Percentiles rank a stretch among this genome's conserved stretches.
Evolutionary conservation across 2,329 filamentous ascomycete genomes (phyloP).

Genomic region (Graphium sp.): DNA sequence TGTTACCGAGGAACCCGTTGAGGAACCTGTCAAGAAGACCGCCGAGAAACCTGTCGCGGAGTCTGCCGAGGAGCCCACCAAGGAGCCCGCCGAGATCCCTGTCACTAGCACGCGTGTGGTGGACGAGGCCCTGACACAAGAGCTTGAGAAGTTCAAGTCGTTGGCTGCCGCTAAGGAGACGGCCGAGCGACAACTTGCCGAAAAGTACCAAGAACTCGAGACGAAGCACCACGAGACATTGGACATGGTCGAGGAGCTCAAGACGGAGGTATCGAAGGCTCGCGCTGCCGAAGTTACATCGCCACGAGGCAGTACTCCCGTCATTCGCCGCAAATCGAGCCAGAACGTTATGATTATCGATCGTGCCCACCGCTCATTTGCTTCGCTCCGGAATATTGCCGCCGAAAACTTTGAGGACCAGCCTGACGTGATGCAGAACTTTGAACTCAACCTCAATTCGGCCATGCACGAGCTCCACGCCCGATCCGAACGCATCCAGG

Average conservation of each 20-base stretch:
- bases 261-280: conserved; percentile 69
- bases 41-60: background rate
- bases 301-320: conserved; percentile 48
- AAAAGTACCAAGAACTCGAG: conserved; percentile 72
- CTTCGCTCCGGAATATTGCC: conserved; percentile 76
- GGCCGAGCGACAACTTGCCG: conserved; percentile 53
- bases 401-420: conserved; percentile 68
- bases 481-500: conserved; percentile 76
- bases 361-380: conserved; percentile 79
- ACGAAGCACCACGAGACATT: conserved; percentile 67
- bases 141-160: conserved; percentile 54
- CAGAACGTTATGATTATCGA: conserved; percentile 79
- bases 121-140: conserved; percentile 34
- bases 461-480: conserved; percentile 84
- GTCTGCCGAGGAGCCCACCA: conserved; percentile 1
- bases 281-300: conserved; percentile 42
- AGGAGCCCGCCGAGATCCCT: conserved; percentile 1
- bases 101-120: too few species aligned
- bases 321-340: conserved; percentile 85
- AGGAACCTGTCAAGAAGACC: conserved; percentile 1
- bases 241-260: conserved; percentile 79
- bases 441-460: conserved; percentile 79
- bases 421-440: conserved; percentile 77
- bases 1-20: background rate
- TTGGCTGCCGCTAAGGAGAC: conserved; percentile 63